Conservation (phyloP, 257 asterid species). For the Petrea volubilis region DNA sequence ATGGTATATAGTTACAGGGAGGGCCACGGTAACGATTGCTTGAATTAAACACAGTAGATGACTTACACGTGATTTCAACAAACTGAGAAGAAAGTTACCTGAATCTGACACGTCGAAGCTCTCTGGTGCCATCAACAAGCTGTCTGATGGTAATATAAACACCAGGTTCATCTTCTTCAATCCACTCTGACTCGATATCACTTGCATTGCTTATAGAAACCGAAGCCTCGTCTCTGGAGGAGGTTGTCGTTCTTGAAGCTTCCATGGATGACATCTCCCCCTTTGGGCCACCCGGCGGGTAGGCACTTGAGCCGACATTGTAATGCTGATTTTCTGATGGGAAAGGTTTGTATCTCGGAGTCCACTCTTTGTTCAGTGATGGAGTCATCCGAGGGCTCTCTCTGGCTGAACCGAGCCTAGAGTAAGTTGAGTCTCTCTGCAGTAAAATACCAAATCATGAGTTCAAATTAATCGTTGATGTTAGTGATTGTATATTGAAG, state of each 20-base stretch:
- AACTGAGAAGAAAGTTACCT: constrained; percentile 46
- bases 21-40: too few species aligned
- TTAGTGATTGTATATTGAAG: not conserved
- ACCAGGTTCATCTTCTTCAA: constrained; percentile 94
- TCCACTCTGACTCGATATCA: constrained; percentile 90
- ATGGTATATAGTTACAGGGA: too few species aligned
- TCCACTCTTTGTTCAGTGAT: constrained; percentile 61
- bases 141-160: constrained; percentile 91
- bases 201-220: constrained; percentile 94
- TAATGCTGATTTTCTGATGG: constrained; percentile 37
- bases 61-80: too few species aligned
- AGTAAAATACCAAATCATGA: not conserved
- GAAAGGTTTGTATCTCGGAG: constrained; percentile 52
- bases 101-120: constrained; percentile 94
- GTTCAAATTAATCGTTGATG: not conserved
- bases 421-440: constrained; percentile 90
- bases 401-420: constrained; percentile 68
- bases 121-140: constrained; percentile 84
- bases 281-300: constrained; percentile 34
- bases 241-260: constrained; percentile 77
- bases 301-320: constrained; percentile 48
- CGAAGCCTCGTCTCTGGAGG: constrained; percentile 85
- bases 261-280: constrained; percentile 67
- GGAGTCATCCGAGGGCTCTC: constrained; percentile 95
- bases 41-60: too few species aligned